Percentiles rank a stretch among this genome's conserved stretches.
Evolutionary conservation across 2,329 filamentous ascomycete genomes (phyloP).

Genomic region (Penicillium verrucosum): DNA sequence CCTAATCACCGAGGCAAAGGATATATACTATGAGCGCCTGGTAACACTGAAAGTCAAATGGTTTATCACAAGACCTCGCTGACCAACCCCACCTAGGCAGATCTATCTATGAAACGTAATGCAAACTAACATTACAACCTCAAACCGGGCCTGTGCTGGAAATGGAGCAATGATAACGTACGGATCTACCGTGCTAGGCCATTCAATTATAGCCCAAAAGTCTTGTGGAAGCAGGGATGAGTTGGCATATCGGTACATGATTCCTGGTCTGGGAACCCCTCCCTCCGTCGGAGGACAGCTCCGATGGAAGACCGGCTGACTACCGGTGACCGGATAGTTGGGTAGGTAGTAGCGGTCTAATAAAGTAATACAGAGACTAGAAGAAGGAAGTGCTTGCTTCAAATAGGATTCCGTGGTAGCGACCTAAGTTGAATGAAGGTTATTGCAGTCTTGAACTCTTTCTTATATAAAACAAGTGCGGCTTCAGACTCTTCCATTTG

Average conservation of each 20-base stretch:
- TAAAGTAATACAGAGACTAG: background rate
- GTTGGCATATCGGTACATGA: too few species aligned
- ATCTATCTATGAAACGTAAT: background rate
- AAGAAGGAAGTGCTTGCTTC: background rate
- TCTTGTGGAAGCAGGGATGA: too few species aligned
- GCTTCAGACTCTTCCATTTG: background rate
- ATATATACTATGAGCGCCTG: background rate
- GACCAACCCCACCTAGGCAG: background rate
- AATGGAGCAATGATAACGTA: too few species aligned
- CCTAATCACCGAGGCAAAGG: background rate
- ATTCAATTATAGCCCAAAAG: too few species aligned
- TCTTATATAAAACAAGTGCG: background rate
- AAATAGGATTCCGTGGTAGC: background rate
- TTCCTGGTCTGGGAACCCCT: too few species aligned
- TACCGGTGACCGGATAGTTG: background rate
- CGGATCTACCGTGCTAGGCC: too few species aligned
- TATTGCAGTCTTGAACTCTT: background rate
- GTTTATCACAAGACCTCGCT: too few species aligned
- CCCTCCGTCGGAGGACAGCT: too few species aligned
- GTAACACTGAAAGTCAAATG: too few species aligned
- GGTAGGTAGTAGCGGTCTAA: background rate
- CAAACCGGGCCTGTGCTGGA: background rate
- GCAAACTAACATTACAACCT: background rate
- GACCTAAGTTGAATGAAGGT: background rate
- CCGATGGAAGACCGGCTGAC: too few species aligned